phyloP scores from a whole-genome alignment of 1,284 basidiomycete genomes.

The Ustilago xerochloae region DNA sequence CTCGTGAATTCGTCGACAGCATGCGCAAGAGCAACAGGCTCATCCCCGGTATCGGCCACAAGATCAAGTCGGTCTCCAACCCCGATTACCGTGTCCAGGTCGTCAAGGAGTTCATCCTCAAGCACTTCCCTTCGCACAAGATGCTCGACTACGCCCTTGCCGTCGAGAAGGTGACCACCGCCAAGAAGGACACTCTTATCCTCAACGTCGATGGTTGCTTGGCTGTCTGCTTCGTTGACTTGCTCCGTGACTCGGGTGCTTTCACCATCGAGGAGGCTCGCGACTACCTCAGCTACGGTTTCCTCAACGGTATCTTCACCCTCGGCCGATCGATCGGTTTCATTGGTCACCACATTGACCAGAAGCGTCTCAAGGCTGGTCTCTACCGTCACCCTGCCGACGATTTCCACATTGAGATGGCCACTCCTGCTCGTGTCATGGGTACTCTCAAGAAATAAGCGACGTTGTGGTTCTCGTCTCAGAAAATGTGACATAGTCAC shows the following conservation, averaged over 20 bases:
- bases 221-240: slow-evolving; percentile 96
- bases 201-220: slow-evolving; percentile 89
- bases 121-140: slow-evolving; percentile 86
- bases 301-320: slow-evolving; percentile 95
- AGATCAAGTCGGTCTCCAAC: slow-evolving; percentile 84
- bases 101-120: slow-evolving; percentile 94
- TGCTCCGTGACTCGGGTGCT: slow-evolving; percentile 89
- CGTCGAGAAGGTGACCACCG: slow-evolving; percentile 95
- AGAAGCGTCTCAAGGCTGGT: slow-evolving; percentile 76
- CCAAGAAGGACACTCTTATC: slow-evolving; percentile 89
- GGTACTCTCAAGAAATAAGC: slow-evolving; percentile 53
- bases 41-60: slow-evolving; percentile 98
- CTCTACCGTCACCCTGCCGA: slow-evolving; percentile 69
- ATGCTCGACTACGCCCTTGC: slow-evolving; percentile 95
- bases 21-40: slow-evolving; percentile 96
- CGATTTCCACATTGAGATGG: slow-evolving; percentile 67
- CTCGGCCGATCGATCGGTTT: slow-evolving; percentile 97
- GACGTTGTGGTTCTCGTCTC: not conserved
- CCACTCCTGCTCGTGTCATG: slow-evolving; percentile 60
- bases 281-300: slow-evolving; percentile 92
- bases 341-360: slow-evolving; percentile 93
- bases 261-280: slow-evolving; percentile 96
- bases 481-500: slow-evolving; percentile 5
- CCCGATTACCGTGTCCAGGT: slow-evolving; percentile 83
- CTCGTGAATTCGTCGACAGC: slow-evolving; percentile 96